Evolutionary conservation across 352 stramenopile species (phyloP).

Genomic region (Aphanomyces stellatus): DNA sequence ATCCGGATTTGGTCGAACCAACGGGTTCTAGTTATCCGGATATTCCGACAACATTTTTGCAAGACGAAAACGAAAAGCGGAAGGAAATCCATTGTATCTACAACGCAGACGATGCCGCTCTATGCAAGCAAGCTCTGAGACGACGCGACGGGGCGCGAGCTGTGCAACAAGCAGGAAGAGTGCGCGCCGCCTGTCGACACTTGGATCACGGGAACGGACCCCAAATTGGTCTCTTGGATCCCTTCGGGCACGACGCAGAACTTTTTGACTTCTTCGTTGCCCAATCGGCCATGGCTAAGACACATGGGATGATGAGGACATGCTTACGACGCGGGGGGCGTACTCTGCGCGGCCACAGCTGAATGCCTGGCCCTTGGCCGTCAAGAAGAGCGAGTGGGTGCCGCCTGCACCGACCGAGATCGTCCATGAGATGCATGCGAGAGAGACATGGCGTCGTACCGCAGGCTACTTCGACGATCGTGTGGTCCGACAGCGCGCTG

Average conservation of each 20-base stretch:
- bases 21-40: too few relatives aligned
- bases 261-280: constrained; percentile 42
- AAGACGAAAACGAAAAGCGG: too few relatives aligned
- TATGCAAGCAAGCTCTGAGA: too few relatives aligned
- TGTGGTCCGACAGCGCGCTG: constrained; percentile 48
- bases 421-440: neutral
- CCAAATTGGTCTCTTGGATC: constrained; percentile 37
- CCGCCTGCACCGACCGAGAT: constrained; percentile 25
- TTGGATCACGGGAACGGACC: constrained; percentile 48
- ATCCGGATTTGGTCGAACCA: too few relatives aligned
- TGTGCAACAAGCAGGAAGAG: constrained; percentile 63
- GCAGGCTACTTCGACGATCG: constrained; percentile 63
- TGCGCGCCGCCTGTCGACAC: constrained; percentile 65
- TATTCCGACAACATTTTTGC: too few relatives aligned
- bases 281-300: constrained; percentile 56
- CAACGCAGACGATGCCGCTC: too few relatives aligned
- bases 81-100: too few relatives aligned
- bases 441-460: too few relatives aligned
- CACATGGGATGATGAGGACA: neutral
- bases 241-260: constrained; percentile 31
- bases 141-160: constrained; percentile 35
- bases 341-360: constrained; percentile 79
- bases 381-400: constrained; percentile 84
- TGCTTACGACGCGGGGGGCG: constrained; percentile 18
- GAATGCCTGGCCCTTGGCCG: constrained; percentile 72